Conservation (phyloP, 495 filamentous ascomycete genomes). For the Ascodesmis nigricans region DNA sequence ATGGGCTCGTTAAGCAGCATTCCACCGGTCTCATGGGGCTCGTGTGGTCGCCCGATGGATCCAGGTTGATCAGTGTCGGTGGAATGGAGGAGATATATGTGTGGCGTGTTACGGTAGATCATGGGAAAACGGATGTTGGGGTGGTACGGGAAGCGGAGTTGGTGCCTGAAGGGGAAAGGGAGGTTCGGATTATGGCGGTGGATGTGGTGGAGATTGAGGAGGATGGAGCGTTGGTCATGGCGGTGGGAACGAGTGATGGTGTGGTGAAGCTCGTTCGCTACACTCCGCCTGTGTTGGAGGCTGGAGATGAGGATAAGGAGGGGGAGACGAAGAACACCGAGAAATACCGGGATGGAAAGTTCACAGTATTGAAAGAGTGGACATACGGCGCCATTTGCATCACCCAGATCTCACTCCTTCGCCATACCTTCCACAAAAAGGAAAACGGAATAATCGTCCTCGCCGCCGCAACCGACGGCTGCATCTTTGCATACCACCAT, state of each 20-base stretch:
- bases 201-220: slow-evolving; percentile 29
- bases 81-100: slow-evolving; percentile 76
- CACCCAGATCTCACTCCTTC: background rate
- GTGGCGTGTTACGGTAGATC: slow-evolving; percentile 43
- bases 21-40: slow-evolving; percentile 65
- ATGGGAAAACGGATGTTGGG: slow-evolving; percentile 32
- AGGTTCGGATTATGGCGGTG: slow-evolving; percentile 63
- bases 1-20: slow-evolving; percentile 41
- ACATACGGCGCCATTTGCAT: background rate
- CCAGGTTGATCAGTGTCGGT: slow-evolving; percentile 59
- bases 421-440: too few relatives aligned
- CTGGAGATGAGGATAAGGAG: background rate
- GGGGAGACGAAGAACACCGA: background rate
- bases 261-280: background rate
- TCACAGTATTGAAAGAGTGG: background rate
- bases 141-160: slow-evolving; percentile 41
- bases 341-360: too few relatives aligned
- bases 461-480: slow-evolving; percentile 28
- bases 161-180: slow-evolving; percentile 36
- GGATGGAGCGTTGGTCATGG: slow-evolving; percentile 26
- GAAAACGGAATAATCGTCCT: slow-evolving; percentile 9
- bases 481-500: too few relatives aligned
- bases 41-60: slow-evolving; percentile 40
- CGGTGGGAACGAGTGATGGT: slow-evolving; percentile 24
- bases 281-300: background rate